Conservation (phyloP, 2,329 filamentous ascomycete genomes). For the Trematosphaeria pertusa region DNA sequence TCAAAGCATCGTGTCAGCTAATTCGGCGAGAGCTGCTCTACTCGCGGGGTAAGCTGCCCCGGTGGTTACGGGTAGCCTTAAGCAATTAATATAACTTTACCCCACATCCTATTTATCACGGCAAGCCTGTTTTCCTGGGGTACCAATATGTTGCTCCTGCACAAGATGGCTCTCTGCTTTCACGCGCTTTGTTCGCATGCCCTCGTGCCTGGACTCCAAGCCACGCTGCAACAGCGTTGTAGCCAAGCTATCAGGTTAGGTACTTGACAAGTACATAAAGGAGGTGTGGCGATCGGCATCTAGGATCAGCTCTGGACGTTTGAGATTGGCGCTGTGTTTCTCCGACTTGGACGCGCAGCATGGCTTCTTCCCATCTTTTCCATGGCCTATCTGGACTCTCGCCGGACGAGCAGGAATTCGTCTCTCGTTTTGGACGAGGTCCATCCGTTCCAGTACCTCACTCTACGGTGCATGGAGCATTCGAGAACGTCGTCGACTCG, state of each 20-base stretch:
- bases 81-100: slow-evolving; percentile 17
- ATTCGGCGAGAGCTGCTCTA: slow-evolving; percentile 3
- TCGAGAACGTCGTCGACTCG: slow-evolving; percentile 35
- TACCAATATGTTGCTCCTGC: not conserved
- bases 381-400: slow-evolving; percentile 23
- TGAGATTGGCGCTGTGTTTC: too few relatives aligned
- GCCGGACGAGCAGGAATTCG: slow-evolving; percentile 23
- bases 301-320: not conserved
- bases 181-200: slow-evolving; percentile 9
- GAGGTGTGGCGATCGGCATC: slow-evolving; percentile 1
- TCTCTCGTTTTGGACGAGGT: slow-evolving; percentile 35
- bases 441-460: slow-evolving; percentile 22
- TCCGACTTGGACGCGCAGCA: too few relatives aligned
- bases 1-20: slow-evolving; percentile 16
- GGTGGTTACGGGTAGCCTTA: too few relatives aligned
- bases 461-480: slow-evolving; percentile 32
- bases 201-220: slow-evolving; percentile 8
- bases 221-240: slow-evolving; percentile 13
- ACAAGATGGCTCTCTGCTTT: too few relatives aligned
- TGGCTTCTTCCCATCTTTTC: slow-evolving; percentile 19
- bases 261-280: slow-evolving; percentile 17
- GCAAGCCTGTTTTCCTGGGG: slow-evolving; percentile 3
- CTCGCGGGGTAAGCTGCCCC: too few relatives aligned
- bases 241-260: slow-evolving; percentile 1
- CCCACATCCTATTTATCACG: slow-evolving; percentile 8